Percentiles rank a stretch among this genome's conserved stretches.
These are phyloP conservation scores for Lojkania enalia DNA, from an alignment of 2,329 filamentous ascomycete species.

Conservation along the genomic window DNA sequence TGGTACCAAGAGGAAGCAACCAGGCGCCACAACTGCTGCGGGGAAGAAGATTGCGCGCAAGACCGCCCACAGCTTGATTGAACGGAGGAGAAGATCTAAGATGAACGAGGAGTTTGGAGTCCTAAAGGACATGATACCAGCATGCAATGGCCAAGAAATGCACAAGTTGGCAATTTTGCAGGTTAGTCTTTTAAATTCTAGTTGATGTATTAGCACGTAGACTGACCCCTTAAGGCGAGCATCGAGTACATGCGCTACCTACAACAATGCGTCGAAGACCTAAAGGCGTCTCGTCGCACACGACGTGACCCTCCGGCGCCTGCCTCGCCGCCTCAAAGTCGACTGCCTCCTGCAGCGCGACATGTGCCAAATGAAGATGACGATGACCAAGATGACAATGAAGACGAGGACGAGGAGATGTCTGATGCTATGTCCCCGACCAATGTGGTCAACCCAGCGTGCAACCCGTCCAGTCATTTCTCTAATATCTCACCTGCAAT, in stretches of 20 bases:
- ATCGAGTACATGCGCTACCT: constrained; percentile 97
- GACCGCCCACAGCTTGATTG: constrained; percentile 94
- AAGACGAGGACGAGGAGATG: constrained; percentile 55
- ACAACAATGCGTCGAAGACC: constrained; percentile 79
- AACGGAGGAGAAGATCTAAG: constrained; percentile 85
- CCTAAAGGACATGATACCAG: constrained; percentile 92
- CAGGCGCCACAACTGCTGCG: constrained; percentile 70
- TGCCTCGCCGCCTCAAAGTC: constrained; percentile 29
- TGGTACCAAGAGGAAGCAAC: constrained; percentile 73
- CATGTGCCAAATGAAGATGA: constrained; percentile 17
- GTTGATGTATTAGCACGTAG: too few relatives aligned
- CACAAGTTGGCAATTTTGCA: constrained; percentile 95
- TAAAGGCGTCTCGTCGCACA: constrained; percentile 59
- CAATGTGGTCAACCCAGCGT: constrained; percentile 15
- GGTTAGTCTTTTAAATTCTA: constrained; percentile 52
- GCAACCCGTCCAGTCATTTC: constrained; percentile 29
- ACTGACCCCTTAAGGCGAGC: too few relatives aligned
- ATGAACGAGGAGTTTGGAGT: constrained; percentile 99
- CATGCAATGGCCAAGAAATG: constrained; percentile 93
- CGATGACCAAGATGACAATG: constrained; percentile 47
- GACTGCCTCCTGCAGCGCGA: constrained; percentile 8
- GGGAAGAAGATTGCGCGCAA: constrained; percentile 95
- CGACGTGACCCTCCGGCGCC: constrained; percentile 33
- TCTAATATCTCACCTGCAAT: constrained; percentile 39
- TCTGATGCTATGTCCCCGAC: constrained; percentile 41